Evolutionary conservation across 306 rosid genomes (phyloP).

Genomic region (Neltuma alba): DNA sequence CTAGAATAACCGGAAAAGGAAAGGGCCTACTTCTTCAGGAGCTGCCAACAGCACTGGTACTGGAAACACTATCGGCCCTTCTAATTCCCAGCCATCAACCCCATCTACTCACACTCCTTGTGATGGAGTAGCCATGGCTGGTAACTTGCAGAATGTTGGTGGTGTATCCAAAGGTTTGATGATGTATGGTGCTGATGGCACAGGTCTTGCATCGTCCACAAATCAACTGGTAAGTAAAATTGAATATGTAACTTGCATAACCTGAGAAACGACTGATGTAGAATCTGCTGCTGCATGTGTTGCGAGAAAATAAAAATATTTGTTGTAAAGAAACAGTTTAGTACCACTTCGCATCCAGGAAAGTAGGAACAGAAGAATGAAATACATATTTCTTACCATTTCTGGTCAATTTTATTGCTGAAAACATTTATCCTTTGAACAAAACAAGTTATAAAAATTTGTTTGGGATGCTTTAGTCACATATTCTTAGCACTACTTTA

Average conservation of each 20-base stretch:
- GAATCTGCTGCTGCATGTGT: background rate
- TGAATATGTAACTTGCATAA: conserved; percentile 31
- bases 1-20: conserved; percentile 84
- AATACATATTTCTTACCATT: background rate
- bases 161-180: conserved; percentile 69
- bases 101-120: conserved; percentile 97
- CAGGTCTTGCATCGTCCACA: conserved; percentile 88
- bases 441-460: conserved; percentile 17
- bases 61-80: conserved; percentile 88
- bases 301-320: conserved; percentile 30
- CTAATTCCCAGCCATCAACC: conserved; percentile 94
- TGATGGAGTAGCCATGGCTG: conserved; percentile 70
- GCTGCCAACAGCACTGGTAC: conserved; percentile 97
- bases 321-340: background rate
- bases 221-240: conserved; percentile 78
- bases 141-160: conserved; percentile 75
- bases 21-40: conserved; percentile 94
- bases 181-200: conserved; percentile 74
- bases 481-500: conserved; percentile 8
- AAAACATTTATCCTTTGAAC: conserved; percentile 12
- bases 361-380: background rate
- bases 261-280: conserved; percentile 1
- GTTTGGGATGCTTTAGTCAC: conserved; percentile 30
- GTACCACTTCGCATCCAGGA: background rate
- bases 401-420: conserved; percentile 25